Percentiles rank a stretch among this genome's conserved stretches.
phyloP scores from a whole-genome alignment of 2,329 filamentous ascomycete species.

The Parastagonospora nodorum region DNA sequence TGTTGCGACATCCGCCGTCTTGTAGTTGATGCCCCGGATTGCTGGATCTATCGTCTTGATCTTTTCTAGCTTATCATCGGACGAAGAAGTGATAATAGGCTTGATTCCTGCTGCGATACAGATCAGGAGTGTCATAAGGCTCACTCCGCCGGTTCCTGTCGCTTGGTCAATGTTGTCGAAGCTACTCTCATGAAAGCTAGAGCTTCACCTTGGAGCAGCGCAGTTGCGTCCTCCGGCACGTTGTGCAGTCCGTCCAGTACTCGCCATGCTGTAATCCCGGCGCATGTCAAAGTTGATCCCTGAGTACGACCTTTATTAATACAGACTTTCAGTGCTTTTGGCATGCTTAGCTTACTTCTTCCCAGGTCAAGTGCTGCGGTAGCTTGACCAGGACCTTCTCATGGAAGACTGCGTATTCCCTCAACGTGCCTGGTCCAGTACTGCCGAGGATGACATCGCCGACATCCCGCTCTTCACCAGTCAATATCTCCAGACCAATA shows the following conservation, averaged over 20 bases:
- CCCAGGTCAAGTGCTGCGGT: conserved; percentile 29
- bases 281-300: conserved; percentile 28
- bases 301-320: too few relatives aligned
- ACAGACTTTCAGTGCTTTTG: too few relatives aligned
- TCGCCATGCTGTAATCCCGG: conserved; percentile 32
- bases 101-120: conserved; percentile 31
- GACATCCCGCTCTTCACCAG: conserved; percentile 15
- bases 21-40: conserved; percentile 62
- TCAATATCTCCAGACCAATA: conserved; percentile 10
- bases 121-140: conserved; percentile 36
- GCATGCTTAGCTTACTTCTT: conserved; percentile 27
- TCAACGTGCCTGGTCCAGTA: conserved; percentile 22
- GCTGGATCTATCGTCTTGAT: conserved; percentile 47
- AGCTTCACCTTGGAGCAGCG: conserved; percentile 26
- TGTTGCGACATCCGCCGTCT: conserved; percentile 59
- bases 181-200: too few relatives aligned
- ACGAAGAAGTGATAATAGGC: conserved; percentile 65
- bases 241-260: conserved; percentile 19
- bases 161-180: too few relatives aligned
- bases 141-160: conserved; percentile 51
- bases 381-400: conserved; percentile 31
- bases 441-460: conserved; percentile 7
- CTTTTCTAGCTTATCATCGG: conserved; percentile 56
- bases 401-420: conserved; percentile 30
- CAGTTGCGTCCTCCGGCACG: conserved; percentile 11